Percentiles rank a stretch among this genome's conserved stretches.
These are phyloP conservation scores for Cenchrus purpureus DNA, from an alignment of 176 grass and related monocot species.

Conservation along the genomic window DNA sequence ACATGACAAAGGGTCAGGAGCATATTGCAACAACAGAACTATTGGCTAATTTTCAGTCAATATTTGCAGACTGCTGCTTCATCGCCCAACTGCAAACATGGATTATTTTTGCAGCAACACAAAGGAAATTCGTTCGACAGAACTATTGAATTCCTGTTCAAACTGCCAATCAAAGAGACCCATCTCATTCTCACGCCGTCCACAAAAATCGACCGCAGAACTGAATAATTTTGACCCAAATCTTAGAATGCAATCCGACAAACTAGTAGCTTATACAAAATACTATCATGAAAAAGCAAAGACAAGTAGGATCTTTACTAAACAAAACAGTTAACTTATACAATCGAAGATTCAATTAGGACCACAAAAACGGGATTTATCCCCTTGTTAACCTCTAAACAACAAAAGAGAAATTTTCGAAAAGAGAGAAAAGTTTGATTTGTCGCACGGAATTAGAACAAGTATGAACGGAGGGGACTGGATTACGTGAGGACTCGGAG, in stretches of 20 bases:
- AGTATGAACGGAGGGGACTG: not conserved
- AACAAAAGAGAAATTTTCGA: not conserved
- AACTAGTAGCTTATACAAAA: not conserved
- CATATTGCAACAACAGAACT: not conserved
- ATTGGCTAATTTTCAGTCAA: not conserved
- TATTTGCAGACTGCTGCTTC: not conserved
- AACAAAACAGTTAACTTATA: not conserved
- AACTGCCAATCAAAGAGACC: not conserved
- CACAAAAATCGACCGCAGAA: not conserved
- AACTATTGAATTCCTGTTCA: not conserved
- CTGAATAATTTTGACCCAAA: not conserved
- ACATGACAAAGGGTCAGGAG: not conserved
- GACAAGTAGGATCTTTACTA: not conserved
- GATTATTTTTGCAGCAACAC: not conserved
- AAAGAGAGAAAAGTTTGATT: not conserved
- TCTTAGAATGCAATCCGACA: not conserved
- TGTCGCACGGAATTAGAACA: not conserved
- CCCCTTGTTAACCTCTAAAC: not conserved
- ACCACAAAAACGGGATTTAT: not conserved
- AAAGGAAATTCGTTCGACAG: not conserved
- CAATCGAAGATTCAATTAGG: not conserved
- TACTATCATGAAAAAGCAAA: not conserved
- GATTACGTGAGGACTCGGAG: slow-evolving; percentile 71
- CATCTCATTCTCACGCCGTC: not conserved
- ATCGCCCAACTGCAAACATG: not conserved